Conservation (phyloP, 1,284 basidiomycete species). For the Somion occarium region DNA sequence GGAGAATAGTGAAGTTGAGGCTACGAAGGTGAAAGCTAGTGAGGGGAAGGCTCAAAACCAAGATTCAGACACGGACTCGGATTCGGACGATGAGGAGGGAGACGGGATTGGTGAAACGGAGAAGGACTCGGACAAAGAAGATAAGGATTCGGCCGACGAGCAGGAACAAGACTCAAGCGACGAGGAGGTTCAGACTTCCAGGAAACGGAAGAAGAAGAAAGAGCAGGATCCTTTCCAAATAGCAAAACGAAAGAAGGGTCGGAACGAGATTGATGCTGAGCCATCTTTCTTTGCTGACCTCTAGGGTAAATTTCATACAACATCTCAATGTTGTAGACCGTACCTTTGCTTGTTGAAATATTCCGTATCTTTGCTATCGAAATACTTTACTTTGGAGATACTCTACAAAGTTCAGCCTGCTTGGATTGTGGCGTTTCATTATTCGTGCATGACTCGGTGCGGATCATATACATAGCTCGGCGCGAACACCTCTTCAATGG, state of each 20-base stretch:
- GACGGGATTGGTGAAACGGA: constrained; percentile 24
- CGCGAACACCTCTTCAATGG: background rate
- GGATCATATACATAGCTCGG: background rate
- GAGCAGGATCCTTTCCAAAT: constrained; percentile 42
- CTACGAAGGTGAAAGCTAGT: constrained; percentile 25
- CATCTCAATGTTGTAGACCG: background rate
- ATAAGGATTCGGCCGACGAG: constrained; percentile 28
- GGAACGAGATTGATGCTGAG: constrained; percentile 48
- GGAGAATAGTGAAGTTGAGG: constrained; percentile 4
- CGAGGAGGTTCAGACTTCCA: constrained; percentile 35
- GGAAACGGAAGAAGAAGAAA: constrained; percentile 55
- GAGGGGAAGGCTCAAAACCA: constrained; percentile 37
- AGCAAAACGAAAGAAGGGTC: constrained; percentile 52
- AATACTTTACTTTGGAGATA: no score
- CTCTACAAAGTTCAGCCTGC: no score
- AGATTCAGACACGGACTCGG: constrained; percentile 28
- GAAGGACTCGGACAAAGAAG: constrained; percentile 31
- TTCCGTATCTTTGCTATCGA: no score
- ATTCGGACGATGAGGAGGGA: constrained; percentile 26
- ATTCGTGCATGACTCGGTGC: background rate
- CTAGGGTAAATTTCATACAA: constrained; percentile 23
- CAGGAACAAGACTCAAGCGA: constrained; percentile 33
- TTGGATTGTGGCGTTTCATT: no score
- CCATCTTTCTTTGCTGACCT: constrained; percentile 70
- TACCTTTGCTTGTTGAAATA: no score